A percentile compares a stretch with the other conserved stretches of the same genome.
phyloP scores from a whole-genome alignment of 345 rosid genomes.

The Luvunga scandens region DNA sequence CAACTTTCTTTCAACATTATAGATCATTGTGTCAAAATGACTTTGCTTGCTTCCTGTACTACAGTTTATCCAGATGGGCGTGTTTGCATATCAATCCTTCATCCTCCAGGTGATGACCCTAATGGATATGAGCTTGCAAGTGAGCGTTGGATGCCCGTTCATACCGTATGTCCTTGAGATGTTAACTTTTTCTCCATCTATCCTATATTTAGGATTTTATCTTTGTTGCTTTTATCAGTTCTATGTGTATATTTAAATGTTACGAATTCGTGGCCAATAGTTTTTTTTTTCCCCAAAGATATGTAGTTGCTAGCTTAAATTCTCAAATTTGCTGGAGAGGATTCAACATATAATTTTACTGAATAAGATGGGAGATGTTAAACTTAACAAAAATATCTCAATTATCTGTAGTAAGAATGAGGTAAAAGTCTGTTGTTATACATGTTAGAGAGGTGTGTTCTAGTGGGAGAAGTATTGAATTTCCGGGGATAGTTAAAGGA shows the following conservation, averaged over 20 bases:
- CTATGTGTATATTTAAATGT: background rate
- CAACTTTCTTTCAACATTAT: background rate
- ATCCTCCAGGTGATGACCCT: conserved; percentile 99
- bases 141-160: conserved; percentile 96
- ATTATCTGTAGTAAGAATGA: background rate
- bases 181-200: background rate
- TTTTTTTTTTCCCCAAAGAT: no score
- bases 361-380: background rate
- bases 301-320: background rate
- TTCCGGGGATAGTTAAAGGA: background rate
- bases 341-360: background rate
- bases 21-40: background rate
- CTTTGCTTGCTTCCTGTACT: conserved; percentile 7
- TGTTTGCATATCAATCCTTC: conserved; percentile 97
- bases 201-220: background rate
- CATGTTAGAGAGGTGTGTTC: background rate
- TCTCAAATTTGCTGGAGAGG: background rate
- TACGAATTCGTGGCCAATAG: background rate
- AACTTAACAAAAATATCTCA: background rate
- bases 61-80: conserved; percentile 89
- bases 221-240: background rate
- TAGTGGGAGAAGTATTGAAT: background rate
- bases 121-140: conserved; percentile 97
- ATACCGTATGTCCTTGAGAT: conserved; percentile 58
- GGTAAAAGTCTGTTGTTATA: background rate